Evolutionary conservation across 192 early-diverging fungal genomes (phyloP).

Genomic region (Helicostylum pulchrum): DNA sequence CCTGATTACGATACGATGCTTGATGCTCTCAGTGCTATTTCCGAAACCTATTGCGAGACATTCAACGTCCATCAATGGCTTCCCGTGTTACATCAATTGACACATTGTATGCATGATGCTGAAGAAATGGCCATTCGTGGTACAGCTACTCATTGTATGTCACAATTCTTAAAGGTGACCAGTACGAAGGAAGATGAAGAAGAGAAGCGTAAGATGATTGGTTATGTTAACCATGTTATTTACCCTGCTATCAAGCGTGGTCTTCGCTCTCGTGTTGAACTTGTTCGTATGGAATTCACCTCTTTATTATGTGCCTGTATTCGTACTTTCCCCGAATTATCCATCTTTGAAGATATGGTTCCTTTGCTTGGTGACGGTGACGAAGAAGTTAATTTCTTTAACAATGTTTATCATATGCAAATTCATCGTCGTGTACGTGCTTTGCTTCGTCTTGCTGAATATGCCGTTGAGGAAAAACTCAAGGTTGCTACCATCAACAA

Average conservation of each 20-base stretch:
- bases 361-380: conserved; percentile 65
- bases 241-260: conserved; percentile 73
- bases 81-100: conserved; percentile 85
- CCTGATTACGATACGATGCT: conserved; percentile 85
- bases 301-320: conserved; percentile 61
- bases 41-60: conserved; percentile 60
- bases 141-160: conserved; percentile 73
- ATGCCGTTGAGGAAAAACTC: conserved; percentile 44
- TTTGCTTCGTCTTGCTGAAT: conserved; percentile 67
- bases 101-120: conserved; percentile 75
- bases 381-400: conserved; percentile 95
- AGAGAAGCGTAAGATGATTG: conserved; percentile 39
- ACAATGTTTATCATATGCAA: conserved; percentile 95
- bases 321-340: conserved; percentile 51
- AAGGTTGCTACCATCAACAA: conserved; percentile 50
- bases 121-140: conserved; percentile 88
- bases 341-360: conserved; percentile 63
- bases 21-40: conserved; percentile 70
- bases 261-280: conserved; percentile 47
- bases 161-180: conserved; percentile 63
- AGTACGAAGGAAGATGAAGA: conserved; percentile 21
- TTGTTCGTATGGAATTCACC: conserved; percentile 72
- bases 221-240: conserved; percentile 56
- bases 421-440: conserved; percentile 88
- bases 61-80: conserved; percentile 79